A percentile compares a stretch with the other conserved stretches of the same genome.
Conservation (phyloP, 208 protist genomes). For the Crithidia brevicula region DNA sequence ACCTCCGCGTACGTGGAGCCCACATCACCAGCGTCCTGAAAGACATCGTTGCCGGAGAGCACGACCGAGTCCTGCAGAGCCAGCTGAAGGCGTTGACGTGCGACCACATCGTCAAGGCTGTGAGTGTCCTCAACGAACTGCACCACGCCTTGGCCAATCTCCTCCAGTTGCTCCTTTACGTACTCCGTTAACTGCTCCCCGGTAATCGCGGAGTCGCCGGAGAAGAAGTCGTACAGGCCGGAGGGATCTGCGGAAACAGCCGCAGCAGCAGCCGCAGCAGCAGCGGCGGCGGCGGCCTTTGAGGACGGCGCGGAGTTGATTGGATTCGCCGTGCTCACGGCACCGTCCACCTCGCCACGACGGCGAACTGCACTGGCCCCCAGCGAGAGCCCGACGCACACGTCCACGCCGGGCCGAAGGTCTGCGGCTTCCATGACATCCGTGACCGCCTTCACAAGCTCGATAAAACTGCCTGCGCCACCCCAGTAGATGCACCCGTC, state of each 20-base stretch:
- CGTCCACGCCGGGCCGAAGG: slow-evolving; percentile 19
- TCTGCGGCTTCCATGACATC: slow-evolving; percentile 16
- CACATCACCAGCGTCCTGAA: background rate
- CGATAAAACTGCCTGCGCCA: slow-evolving; percentile 15
- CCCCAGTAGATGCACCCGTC: slow-evolving; percentile 15
- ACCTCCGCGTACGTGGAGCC: background rate
- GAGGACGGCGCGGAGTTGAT: background rate
- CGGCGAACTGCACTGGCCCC: background rate
- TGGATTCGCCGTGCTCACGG: background rate
- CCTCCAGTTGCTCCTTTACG: slow-evolving; percentile 63
- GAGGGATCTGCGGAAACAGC: slow-evolving; percentile 5
- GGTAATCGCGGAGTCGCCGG: slow-evolving; percentile 63
- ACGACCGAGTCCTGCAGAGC: slow-evolving; percentile 27
- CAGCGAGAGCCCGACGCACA: slow-evolving; percentile 27
- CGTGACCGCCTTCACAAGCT: slow-evolving; percentile 23
- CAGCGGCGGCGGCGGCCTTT: slow-evolving; percentile 8
- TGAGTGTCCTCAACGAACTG: slow-evolving; percentile 80
- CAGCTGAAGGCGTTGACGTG: slow-evolving; percentile 55
- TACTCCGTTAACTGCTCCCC: slow-evolving; percentile 77
- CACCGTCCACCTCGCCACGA: background rate
- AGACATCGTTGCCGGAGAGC: slow-evolving; percentile 4
- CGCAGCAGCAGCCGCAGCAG: background rate
- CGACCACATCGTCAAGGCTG: slow-evolving; percentile 42
- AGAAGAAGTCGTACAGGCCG: slow-evolving; percentile 66
- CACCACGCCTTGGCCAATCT: slow-evolving; percentile 37